Percentiles rank a stretch among this genome's conserved stretches.
phyloP scores from a whole-genome alignment of 306 rosid species.

The Psophocarpus tetragonolobus region DNA sequence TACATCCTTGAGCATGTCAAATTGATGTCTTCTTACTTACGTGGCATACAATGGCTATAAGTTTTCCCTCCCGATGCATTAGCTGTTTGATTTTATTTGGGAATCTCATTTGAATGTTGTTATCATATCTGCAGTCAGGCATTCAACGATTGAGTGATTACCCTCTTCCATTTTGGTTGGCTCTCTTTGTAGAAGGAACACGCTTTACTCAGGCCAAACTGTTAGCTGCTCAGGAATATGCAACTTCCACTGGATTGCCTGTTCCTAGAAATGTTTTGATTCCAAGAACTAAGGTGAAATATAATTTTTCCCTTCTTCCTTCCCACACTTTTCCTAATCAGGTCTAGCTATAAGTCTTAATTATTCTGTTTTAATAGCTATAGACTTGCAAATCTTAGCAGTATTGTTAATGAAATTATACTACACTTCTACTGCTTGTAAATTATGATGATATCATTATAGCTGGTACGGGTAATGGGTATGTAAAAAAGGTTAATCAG shows the following conservation, averaged over 20 bases:
- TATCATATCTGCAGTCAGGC: conserved; percentile 73
- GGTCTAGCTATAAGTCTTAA: conserved; percentile 3
- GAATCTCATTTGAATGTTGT: conserved; percentile 36
- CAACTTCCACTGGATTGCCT: conserved; percentile 70
- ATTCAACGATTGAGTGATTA: conserved; percentile 72
- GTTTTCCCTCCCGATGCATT: not conserved
- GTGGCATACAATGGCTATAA: not conserved
- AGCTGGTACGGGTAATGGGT: conserved; percentile 1
- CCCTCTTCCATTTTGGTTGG: conserved; percentile 98
- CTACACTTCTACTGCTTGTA: conserved; percentile 5
- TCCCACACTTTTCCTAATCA: not conserved
- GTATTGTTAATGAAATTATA: conserved; percentile 5
- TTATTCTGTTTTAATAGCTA: not conserved
- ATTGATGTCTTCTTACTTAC: conserved; percentile 14
- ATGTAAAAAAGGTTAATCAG: not conserved
- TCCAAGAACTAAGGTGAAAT: conserved; percentile 93
- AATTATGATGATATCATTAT: not conserved
- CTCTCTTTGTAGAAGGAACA: conserved; percentile 98
- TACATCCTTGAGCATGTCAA: not conserved
- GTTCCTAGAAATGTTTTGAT: conserved; percentile 91
- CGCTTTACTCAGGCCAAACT: conserved; percentile 94
- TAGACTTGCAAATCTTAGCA: not conserved
- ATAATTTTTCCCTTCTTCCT: not conserved
- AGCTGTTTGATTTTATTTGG: conserved; percentile 19
- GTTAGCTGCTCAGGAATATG: conserved; percentile 90